Evolutionary conservation across 2,329 filamentous ascomycete species (phyloP).

Genomic region (Colletotrichum orchidophilum): DNA sequence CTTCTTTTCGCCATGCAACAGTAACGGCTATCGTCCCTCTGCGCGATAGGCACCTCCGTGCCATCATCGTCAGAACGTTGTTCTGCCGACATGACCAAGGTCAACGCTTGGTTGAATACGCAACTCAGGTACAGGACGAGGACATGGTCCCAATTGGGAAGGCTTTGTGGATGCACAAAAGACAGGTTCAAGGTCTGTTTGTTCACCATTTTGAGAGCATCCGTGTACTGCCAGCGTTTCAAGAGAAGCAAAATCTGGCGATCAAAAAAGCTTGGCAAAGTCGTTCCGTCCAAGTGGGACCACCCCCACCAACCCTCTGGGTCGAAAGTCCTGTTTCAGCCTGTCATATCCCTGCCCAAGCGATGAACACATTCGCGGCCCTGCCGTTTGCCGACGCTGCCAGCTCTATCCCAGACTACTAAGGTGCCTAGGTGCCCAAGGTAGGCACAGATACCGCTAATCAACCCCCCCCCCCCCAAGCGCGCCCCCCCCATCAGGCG

Average conservation of each 20-base stretch:
- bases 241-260: background rate
- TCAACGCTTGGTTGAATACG: background rate
- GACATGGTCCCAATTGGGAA: background rate
- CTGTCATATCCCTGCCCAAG: conserved; percentile 9
- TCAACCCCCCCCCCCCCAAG: too few relatives aligned
- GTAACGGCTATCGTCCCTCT: conserved; percentile 13
- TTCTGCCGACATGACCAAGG: conserved; percentile 11
- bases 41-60: background rate
- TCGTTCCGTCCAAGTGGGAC: conserved; percentile 9
- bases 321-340: conserved; percentile 22
- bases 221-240: conserved; percentile 10
- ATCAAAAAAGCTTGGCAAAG: background rate
- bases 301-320: background rate
- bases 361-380: conserved; percentile 15
- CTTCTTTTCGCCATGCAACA: conserved; percentile 3
- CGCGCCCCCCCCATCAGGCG: background rate
- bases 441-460: background rate
- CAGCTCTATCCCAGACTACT: background rate
- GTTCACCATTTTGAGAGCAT: background rate
- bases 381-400: background rate
- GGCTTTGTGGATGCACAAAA: background rate
- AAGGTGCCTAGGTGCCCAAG: too few relatives aligned
- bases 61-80: conserved; percentile 2
- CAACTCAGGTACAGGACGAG: background rate
- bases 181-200: background rate